These are phyloP conservation scores for Erucastrum elatum DNA, from an alignment of 345 rosid species.

Conservation along the genomic window DNA sequence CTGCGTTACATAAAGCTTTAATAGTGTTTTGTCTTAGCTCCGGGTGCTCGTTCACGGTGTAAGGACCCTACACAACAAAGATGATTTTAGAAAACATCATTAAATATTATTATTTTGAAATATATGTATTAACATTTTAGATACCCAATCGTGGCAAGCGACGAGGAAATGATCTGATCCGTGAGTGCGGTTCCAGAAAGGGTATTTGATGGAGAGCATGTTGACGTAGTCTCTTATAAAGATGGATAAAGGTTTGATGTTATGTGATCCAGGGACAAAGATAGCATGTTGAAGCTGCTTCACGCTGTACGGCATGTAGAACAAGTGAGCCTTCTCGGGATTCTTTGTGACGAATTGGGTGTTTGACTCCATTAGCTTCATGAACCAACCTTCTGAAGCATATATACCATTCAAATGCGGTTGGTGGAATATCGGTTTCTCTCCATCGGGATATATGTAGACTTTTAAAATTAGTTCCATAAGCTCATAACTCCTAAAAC, in stretches of 20 bases:
- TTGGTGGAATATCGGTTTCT: neutral
- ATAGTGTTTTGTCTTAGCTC: constrained; percentile 67
- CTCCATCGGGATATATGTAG: constrained; percentile 68
- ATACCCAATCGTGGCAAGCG: constrained; percentile 93
- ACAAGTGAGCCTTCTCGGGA: constrained; percentile 85
- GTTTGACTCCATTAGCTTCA: constrained; percentile 77
- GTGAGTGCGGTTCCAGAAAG: constrained; percentile 87
- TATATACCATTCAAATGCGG: constrained; percentile 48
- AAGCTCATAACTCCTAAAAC: constrained; percentile 78
- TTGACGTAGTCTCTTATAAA: constrained; percentile 64
- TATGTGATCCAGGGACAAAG: constrained; percentile 65
- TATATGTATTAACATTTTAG: neutral
- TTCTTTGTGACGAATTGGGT: constrained; percentile 66
- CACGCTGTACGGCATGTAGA: constrained; percentile 87
- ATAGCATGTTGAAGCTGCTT: constrained; percentile 62
- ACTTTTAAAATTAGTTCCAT: constrained; percentile 85
- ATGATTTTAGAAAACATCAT: neutral
- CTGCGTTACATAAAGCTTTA: constrained; percentile 54
- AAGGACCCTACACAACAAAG: constrained; percentile 52
- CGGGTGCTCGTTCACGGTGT: constrained; percentile 58
- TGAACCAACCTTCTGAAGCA: constrained; percentile 99
- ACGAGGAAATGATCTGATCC: constrained; percentile 92
- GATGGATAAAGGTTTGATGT: constrained; percentile 59
- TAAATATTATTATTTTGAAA: neutral
- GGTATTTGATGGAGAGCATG: constrained; percentile 73